A percentile compares a stretch with the other conserved stretches of the same genome.
phyloP scores from a whole-genome alignment of 2,329 filamentous ascomycete species.

The Aspergillus melleus region DNA sequence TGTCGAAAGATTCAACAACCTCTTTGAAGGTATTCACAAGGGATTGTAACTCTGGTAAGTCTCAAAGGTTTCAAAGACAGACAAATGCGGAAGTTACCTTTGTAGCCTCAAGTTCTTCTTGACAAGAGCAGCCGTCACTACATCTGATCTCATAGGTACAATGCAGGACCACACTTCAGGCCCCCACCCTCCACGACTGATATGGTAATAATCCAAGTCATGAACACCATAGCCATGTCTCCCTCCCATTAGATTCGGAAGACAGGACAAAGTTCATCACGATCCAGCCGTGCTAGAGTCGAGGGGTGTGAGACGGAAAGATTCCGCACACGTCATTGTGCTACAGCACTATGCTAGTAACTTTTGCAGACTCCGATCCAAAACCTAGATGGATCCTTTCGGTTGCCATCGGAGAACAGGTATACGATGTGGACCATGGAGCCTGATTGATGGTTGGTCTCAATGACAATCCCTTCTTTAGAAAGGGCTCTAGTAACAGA shows the following conservation, averaged over 20 bases:
- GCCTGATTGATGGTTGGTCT: background rate
- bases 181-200: background rate
- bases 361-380: background rate
- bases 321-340: background rate
- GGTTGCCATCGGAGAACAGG: background rate
- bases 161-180: background rate
- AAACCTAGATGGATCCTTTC: background rate
- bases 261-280: background rate
- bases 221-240: background rate
- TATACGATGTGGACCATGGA: background rate
- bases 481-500: background rate
- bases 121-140: background rate
- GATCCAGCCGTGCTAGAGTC: background rate
- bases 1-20: too few species aligned
- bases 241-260: background rate
- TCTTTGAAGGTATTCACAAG: background rate
- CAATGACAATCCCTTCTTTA: too few species aligned
- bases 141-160: background rate
- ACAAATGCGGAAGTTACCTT: background rate
- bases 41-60: background rate
- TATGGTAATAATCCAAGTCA: background rate
- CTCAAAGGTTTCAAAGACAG: background rate
- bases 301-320: background rate
- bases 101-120: background rate
- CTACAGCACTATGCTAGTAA: background rate